These are phyloP conservation scores for Pythium myriotylum DNA, from an alignment of 352 stramenopile species.

Conservation along the genomic window DNA sequence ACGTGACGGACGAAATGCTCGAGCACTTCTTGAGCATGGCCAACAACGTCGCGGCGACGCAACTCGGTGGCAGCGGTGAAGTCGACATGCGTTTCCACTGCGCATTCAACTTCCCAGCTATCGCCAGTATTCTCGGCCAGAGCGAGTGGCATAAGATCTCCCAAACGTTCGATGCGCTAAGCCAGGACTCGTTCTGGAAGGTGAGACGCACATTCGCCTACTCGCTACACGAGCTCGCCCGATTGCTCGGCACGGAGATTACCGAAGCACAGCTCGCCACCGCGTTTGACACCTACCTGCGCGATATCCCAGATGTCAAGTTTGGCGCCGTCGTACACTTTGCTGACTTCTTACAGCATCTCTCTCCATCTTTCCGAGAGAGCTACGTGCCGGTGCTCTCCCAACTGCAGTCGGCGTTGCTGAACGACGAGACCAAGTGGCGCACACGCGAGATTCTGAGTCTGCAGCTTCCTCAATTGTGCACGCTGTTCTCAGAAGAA, in stretches of 20 bases:
- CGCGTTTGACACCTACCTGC: constrained; percentile 84
- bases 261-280: constrained; percentile 79
- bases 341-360: constrained; percentile 78
- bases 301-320: constrained; percentile 81
- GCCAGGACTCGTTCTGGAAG: constrained; percentile 86
- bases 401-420: constrained; percentile 51
- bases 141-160: constrained; percentile 77
- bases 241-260: constrained; percentile 79
- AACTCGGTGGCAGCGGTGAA: constrained; percentile 73
- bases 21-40: constrained; percentile 87
- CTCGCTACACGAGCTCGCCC: constrained; percentile 89
- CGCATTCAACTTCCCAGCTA: constrained; percentile 90
- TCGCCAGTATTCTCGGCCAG: constrained; percentile 79
- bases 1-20: constrained; percentile 81
- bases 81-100: constrained; percentile 92
- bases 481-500: constrained; percentile 64
- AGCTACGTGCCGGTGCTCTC: constrained; percentile 79
- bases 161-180: constrained; percentile 78
- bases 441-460: constrained; percentile 78
- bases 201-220: constrained; percentile 92
- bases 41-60: constrained; percentile 47
- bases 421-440: constrained; percentile 84
- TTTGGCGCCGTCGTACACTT: constrained; percentile 86
- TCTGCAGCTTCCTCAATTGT: constrained; percentile 72
- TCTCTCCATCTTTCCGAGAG: constrained; percentile 72